phyloP scores from a whole-genome alignment of 139 green algal species.

The Dunaliella primolecta region DNA sequence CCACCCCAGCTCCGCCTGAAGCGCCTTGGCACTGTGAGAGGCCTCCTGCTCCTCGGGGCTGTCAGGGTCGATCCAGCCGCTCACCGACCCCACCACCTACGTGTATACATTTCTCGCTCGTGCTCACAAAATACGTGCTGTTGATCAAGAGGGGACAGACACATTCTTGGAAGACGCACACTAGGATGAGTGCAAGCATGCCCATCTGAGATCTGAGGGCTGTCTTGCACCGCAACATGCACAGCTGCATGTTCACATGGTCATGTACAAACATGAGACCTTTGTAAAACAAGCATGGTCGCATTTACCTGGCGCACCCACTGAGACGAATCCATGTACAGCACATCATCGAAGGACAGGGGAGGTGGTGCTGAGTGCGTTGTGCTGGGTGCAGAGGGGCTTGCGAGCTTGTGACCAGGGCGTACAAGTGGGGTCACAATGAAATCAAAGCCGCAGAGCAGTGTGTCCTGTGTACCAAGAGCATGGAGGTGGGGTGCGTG shows the following conservation, averaged over 20 bases:
- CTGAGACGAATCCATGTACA: slow-evolving; percentile 62
- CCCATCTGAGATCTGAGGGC: too few relatives aligned
- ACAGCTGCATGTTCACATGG: too few relatives aligned
- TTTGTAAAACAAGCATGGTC: too few relatives aligned
- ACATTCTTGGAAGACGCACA: too few relatives aligned
- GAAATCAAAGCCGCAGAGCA: slow-evolving; percentile 89
- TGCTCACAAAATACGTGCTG: too few relatives aligned
- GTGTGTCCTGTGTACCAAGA: slow-evolving; percentile 54
- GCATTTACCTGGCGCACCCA: slow-evolving; percentile 72
- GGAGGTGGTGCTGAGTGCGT: slow-evolving; percentile 36
- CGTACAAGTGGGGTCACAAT: slow-evolving; percentile 73
- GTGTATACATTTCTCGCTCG: too few relatives aligned
- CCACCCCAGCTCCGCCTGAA: slow-evolving; percentile 88
- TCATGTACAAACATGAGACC: too few relatives aligned
- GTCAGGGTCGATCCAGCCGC: slow-evolving; percentile 81
- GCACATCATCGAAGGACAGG: slow-evolving; percentile 61
- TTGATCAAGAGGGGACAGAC: too few relatives aligned
- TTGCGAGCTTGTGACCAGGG: slow-evolving; percentile 38
- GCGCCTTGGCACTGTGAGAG: slow-evolving; percentile 48
- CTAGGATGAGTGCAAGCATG: too few relatives aligned
- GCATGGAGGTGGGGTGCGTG: too few relatives aligned
- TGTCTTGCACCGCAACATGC: too few relatives aligned
- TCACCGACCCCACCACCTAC: slow-evolving; percentile 77
- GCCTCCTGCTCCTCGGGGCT: slow-evolving; percentile 28
- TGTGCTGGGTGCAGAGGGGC: slow-evolving; percentile 9